Base-by-base conservation (phyloP, 106 monocot species). In the Dioscorea alata region DNA sequence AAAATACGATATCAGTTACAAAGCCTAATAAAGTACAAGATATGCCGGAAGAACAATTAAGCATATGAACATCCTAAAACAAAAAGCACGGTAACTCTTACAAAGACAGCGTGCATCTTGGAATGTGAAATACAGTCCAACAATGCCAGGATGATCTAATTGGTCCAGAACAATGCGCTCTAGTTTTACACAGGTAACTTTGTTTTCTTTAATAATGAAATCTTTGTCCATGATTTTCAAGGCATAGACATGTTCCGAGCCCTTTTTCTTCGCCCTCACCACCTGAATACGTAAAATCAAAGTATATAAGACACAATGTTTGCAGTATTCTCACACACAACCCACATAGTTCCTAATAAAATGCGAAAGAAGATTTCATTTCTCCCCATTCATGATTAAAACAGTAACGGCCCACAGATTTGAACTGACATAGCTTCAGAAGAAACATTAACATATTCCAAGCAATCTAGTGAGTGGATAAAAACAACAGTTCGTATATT, bases 151-250 rank as follows among this genome's bases (percentile, higher is more conserved):
- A 81, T 99, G 99, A 75, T 93, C 87, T 59, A 93, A 72, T 73
- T 99, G 99, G 84, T 99, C 93, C 23, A 99, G 92, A 13, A 99
- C 90, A 65, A 99, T 83, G 17, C 99, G 78, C 76, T 99, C 99
- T 77, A 90, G 67, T 70, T 99, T 99, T 66, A 87, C 99, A 74
- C 85, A 81, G 51, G 76, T 57, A 49, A 83, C 83, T 76, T 97
- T 99, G 54, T 99, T 88, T 86, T 99, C 89, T 79, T 99, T 99
- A 6, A 87, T 90, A 69, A 99, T 93, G 58, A 93, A 99, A 32
- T 90, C 85, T 66, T 99, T 99, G 76, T 99, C 99, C 99, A 99
- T 99, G 48, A 99, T 90, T 71, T 99, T 99, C 76, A 99, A 65
- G 59, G 99, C 99, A 85, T 93, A 99, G 2, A 93, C 71, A 50